A percentile compares a stretch with the other conserved stretches of the same genome.
These are phyloP conservation scores for Garcia nutans DNA, from an alignment of 345 rosid genomes.

Conservation along the genomic window DNA sequence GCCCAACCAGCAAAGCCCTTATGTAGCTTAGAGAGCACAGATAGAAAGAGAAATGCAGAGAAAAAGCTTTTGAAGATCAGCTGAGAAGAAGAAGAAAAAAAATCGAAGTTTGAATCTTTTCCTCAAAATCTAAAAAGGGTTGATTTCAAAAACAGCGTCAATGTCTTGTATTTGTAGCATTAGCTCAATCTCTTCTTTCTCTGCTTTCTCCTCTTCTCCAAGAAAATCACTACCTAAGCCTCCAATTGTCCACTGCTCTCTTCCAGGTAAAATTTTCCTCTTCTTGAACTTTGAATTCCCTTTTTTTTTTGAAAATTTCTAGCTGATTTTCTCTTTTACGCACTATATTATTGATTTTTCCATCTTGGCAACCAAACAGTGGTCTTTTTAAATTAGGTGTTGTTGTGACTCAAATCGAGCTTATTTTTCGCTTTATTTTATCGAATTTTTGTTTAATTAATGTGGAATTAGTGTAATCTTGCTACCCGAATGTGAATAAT, in stretches of 20 bases:
- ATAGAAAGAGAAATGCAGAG: not conserved
- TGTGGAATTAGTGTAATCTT: not conserved
- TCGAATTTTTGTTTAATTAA: not conserved
- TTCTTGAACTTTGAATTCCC: not conserved
- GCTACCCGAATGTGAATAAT: not conserved
- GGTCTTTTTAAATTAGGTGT: not conserved
- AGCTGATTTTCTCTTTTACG: not conserved
- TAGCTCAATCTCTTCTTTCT: constrained; percentile 46
- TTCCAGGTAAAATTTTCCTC: constrained; percentile 48
- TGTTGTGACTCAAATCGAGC: not conserved
- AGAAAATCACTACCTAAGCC: constrained; percentile 39
- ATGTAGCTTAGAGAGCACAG: not conserved
- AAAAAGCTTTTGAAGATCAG: not conserved
- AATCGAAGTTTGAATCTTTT: not conserved
- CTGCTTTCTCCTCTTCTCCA: constrained; percentile 42
- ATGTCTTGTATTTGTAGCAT: constrained; percentile 40
- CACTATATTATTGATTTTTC: not conserved
- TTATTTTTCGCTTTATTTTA: not conserved
- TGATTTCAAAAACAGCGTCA: not conserved
- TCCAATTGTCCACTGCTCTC: constrained; percentile 52
- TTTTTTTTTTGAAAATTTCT: not conserved
- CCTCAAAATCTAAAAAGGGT: not conserved
- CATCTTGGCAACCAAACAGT: not conserved
- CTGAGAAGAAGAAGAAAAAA: too few relatives aligned
- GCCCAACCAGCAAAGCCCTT: not conserved